Evolutionary conservation across 2,329 filamentous ascomycete species (phyloP).

Genomic region (Trichoderma brevicompactum): DNA sequence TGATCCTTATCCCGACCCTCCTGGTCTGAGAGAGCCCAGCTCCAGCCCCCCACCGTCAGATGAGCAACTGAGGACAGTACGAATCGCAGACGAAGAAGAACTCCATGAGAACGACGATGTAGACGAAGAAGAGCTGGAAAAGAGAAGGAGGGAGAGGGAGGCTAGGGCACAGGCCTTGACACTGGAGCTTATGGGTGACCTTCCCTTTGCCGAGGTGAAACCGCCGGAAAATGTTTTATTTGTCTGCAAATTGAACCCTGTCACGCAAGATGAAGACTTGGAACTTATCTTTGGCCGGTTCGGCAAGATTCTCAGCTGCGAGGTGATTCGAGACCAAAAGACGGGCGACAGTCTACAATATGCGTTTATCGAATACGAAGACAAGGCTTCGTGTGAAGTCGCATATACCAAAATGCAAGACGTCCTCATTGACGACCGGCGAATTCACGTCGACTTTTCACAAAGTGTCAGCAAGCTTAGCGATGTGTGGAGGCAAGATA

Average conservation of each 20-base stretch:
- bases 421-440: conserved; percentile 93
- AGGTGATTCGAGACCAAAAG: conserved; percentile 91
- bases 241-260: conserved; percentile 97
- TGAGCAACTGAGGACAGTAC: conserved; percentile 85
- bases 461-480: conserved; percentile 90
- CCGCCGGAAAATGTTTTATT: conserved; percentile 97
- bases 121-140: conserved; percentile 81
- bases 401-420: conserved; percentile 99
- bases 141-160: conserved; percentile 81
- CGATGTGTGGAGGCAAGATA: conserved; percentile 83
- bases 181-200: conserved; percentile 95
- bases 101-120: conserved; percentile 70
- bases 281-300: conserved; percentile 97
- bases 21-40: conserved; percentile 74
- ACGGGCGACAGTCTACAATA: conserved; percentile 96
- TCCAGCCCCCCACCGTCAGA: conserved; percentile 80
- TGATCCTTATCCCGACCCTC: conserved; percentile 85
- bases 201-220: conserved; percentile 96
- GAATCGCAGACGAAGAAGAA: conserved; percentile 87
- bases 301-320: conserved; percentile 91
- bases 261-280: conserved; percentile 92
- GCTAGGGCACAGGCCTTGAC: conserved; percentile 92
- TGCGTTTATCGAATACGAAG: conserved; percentile 95
- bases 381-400: conserved; percentile 89
- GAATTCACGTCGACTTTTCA: conserved; percentile 98